Base-by-base conservation (phyloP, 2,329 filamentous ascomycete genomes). In the Fusarium metavorans region DNA sequence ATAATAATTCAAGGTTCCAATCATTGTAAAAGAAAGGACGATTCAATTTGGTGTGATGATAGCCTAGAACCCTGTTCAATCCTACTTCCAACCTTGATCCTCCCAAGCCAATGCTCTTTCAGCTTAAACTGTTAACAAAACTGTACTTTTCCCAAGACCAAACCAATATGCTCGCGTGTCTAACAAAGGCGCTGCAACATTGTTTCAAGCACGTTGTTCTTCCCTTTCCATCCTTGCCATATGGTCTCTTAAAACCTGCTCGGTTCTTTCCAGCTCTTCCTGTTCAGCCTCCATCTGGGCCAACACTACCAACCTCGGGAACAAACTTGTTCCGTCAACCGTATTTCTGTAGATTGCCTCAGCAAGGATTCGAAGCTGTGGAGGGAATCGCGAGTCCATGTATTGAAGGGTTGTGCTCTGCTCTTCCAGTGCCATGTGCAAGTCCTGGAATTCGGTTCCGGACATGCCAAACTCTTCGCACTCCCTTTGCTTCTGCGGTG, bases 351-450 rank as follows among this genome's bases (percentile, higher is more conserved):
- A 83, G 5, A 87, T 78, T 0, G 75, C 75, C 74, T 88, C 85
- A 5, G 80, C 84, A 23, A 88, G 78, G 83, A 89, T 85, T 16
- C 87, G 82, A 58, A 89, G 78, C 81, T 88, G 85, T 85, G 88
- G 87, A 3, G 87, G 84, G 68, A 88, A 87, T 3, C 73, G 74
- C 1, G 63, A 6, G 58, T 88, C 83, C 4, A 82, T 82, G 57
- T 88, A 89, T 58, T 85, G 81, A 25, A 85, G 80, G 7, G 81
- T 79, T 35, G 88, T 77, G 50, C 83, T 80, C 14, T 54, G 56
- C 77, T 85, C 85, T 6, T 79, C 70, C 2, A 83, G 75, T 5
- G 71, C 68, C 5, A 1, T 25, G 3, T 20, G 20, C 48, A 74
- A 10, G 58, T 68, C 45, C 23, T 77, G 74, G 81, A 83, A 85